Evolutionary conservation across 352 stramenopile genomes (phyloP), one percentile per base, ranked within the genome.

Genomic region (Pythium coloratum): DNA sequence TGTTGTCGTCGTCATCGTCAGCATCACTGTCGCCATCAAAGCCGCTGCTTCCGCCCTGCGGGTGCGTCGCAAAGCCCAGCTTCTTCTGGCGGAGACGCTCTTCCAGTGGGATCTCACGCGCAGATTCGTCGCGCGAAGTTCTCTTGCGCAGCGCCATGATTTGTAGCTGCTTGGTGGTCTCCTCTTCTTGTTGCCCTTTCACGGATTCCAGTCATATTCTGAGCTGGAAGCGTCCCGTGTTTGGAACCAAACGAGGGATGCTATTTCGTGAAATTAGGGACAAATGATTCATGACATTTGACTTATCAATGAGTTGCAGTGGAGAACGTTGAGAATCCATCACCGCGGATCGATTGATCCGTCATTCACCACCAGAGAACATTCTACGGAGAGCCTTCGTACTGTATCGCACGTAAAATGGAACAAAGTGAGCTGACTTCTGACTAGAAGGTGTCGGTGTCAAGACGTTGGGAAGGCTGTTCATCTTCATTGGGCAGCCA

Each of bases 21-120:
- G 64, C 67, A n/a, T 73, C 54, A 30, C 60, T 33, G 8, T 64
- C 47, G 26, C 63, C 36, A 3, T 47, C 44, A 30, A 33, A 47
- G 42, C 63, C 40, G 26, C 32, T 38, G 24, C 2, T 36, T 24
- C 55, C 70, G 20, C 59, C 64, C 62, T 70, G 44, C 26, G 64
- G 63, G 34, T 61, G 26, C 40, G 50, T 59, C 40, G 26, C 84
- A 54, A 92, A 95, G 2, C 87, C 87, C 40, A 84, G 81, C 78
- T 86, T 90, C 75, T 95, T 92, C 62, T 88, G 72, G 32, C 76
- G 78, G 53, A 95, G 76, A 60, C 85, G 84, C 75, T 92, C 79
- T 47, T 90, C 87, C 24, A 95, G 75, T 67, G 87, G 86, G 44
- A 94, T 67, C 70, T 95, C 84, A n/a, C 82, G 79, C 42, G 66